Conservation (phyloP, 805 yeast genomes). For the Wickerhamiella dianesei region DNA sequence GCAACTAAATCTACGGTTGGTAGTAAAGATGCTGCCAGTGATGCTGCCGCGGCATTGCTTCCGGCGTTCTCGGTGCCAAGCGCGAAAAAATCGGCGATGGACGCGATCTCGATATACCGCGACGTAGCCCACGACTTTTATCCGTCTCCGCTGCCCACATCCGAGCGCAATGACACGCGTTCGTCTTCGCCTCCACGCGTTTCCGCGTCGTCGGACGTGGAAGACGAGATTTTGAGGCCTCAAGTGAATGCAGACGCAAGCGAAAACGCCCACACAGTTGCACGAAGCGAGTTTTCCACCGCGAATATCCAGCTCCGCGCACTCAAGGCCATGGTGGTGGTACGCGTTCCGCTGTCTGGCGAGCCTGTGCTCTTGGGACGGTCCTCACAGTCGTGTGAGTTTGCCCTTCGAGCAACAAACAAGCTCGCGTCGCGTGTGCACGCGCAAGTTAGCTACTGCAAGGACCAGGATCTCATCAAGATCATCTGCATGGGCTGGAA, state of each 20-base stretch:
- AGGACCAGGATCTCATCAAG: slow-evolving; percentile 29
- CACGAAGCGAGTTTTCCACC: background rate
- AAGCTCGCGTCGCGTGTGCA: slow-evolving; percentile 59
- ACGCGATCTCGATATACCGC: background rate
- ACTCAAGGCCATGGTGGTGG: slow-evolving; percentile 9
- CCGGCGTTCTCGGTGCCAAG: background rate
- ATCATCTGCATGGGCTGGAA: slow-evolving; percentile 71
- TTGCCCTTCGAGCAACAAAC: slow-evolving; percentile 33
- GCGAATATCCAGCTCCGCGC: slow-evolving; percentile 1
- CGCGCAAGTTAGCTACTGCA: slow-evolving; percentile 36
- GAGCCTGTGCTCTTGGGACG: slow-evolving; percentile 43
- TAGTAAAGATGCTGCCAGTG: background rate
- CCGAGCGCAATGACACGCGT: slow-evolving; percentile 4
- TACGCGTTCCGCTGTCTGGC: slow-evolving; percentile 14
- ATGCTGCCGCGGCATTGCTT: background rate
- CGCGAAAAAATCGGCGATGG: background rate
- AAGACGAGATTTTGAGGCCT: background rate
- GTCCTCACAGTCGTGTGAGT: slow-evolving; percentile 48
- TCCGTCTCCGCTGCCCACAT: slow-evolving; percentile 8
- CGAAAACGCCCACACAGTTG: background rate
- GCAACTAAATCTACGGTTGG: no score
- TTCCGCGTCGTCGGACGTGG: background rate
- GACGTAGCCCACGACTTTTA: background rate
- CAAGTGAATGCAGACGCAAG: background rate
- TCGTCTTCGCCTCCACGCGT: slow-evolving; percentile 4